Evolutionary conservation across 2,329 filamentous ascomycete species (phyloP).

Genomic region (Drechslerella dactyloides): DNA sequence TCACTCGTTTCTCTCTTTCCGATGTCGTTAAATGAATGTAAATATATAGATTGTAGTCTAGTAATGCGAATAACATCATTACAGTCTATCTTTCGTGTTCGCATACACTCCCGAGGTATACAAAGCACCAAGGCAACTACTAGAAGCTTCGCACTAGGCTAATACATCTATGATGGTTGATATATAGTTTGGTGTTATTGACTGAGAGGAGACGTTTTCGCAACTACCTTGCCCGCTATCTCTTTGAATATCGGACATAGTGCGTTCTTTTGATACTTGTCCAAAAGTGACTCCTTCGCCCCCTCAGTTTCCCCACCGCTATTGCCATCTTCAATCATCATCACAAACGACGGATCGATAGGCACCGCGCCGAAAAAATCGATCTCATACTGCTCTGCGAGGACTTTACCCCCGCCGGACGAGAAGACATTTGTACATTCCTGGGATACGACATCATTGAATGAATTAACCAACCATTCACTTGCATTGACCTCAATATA

Average conservation of each 20-base stretch:
- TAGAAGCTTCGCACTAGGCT: not conserved
- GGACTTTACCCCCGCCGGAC: constrained; percentile 83
- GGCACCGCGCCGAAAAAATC: constrained; percentile 85
- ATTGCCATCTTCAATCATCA: constrained; percentile 76
- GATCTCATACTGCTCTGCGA: constrained; percentile 85
- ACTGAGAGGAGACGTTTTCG: constrained; percentile 51
- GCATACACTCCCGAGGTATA: too few relatives aligned
- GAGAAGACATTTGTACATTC: constrained; percentile 95
- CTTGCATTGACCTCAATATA: constrained; percentile 64
- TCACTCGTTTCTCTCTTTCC: constrained; percentile 11
- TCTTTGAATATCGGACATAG: constrained; percentile 71
- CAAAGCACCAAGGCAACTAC: too few relatives aligned
- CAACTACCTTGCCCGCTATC: constrained; percentile 66
- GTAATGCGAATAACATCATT: constrained; percentile 20
- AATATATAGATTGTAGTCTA: constrained; percentile 51
- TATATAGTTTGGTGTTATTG: not conserved
- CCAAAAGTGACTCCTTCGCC: constrained; percentile 64
- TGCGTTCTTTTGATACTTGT: constrained; percentile 76
- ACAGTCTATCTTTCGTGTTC: too few relatives aligned
- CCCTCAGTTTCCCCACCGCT: constrained; percentile 58
- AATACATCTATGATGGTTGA: not conserved
- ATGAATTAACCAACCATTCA: too few relatives aligned
- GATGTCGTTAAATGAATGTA: constrained; percentile 21
- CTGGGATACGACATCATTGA: constrained; percentile 50
- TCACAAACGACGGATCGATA: constrained; percentile 90